Conservation (phyloP, 2,329 filamentous ascomycete genomes). For the Hypoxylon sp. region DNA sequence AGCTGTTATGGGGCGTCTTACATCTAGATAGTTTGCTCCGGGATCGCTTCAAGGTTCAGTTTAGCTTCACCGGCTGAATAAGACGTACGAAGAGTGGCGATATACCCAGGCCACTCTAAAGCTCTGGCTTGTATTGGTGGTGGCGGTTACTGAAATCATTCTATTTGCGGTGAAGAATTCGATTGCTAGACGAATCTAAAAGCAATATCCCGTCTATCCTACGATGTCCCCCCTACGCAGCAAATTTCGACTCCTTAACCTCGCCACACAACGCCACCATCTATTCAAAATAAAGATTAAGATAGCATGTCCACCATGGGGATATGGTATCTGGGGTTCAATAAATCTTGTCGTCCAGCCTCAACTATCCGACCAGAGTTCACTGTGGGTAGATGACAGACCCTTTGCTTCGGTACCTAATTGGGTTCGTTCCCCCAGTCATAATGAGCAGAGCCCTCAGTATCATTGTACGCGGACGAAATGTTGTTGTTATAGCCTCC, state of each 20-base stretch:
- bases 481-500: not conserved
- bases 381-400: no score
- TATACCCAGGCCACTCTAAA: not conserved
- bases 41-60: not conserved
- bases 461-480: not conserved
- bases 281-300: not conserved
- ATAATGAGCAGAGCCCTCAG: not conserved
- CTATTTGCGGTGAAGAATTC: not conserved
- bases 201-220: not conserved
- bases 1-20: not conserved
- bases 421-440: not conserved
- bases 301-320: not conserved
- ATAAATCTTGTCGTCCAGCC: not conserved
- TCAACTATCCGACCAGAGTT: not conserved
- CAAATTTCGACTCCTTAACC: not conserved
- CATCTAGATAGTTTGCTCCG: not conserved
- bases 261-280: not conserved
- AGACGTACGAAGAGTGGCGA: constrained; percentile 10
- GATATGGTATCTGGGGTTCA: not conserved
- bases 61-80: not conserved
- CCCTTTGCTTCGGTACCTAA: constrained; percentile 13
- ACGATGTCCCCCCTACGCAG: not conserved
- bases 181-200: constrained; percentile 3
- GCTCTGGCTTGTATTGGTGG: not conserved
- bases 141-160: constrained; percentile 5